Evolutionary conservation across 768 basidiomycete genomes (phyloP).

Genomic region (Postia placenta): DNA sequence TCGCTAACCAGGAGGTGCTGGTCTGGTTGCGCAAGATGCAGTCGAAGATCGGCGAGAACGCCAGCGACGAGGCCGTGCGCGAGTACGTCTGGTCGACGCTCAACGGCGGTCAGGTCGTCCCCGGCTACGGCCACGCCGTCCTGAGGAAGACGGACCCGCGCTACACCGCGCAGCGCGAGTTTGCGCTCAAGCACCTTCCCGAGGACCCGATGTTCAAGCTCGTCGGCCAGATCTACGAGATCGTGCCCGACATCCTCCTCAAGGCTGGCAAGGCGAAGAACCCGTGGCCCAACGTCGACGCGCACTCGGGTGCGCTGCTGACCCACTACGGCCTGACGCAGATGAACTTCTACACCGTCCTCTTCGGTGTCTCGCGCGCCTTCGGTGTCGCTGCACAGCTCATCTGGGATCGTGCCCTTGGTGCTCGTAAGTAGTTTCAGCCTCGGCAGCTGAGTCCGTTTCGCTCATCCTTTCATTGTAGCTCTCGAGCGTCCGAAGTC

Average conservation of each 20-base stretch:
- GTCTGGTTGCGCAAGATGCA: constrained; percentile 95
- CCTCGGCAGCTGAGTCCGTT: neutral
- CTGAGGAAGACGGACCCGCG: constrained; percentile 90
- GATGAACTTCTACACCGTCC: constrained; percentile 96
- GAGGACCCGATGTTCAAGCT: constrained; percentile 91
- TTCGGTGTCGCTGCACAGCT: constrained; percentile 86
- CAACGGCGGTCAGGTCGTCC: constrained; percentile 90
- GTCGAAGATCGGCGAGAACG: constrained; percentile 75
- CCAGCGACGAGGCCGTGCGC: constrained; percentile 81
- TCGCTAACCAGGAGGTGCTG: constrained; percentile 96
- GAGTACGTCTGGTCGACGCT: constrained; percentile 95
- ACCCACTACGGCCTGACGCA: constrained; percentile 82
- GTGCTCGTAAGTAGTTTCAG: constrained; percentile 61
- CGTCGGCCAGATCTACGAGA: constrained; percentile 80
- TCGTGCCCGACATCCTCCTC: constrained; percentile 80
- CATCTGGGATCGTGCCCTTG: constrained; percentile 91
- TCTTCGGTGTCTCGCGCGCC: constrained; percentile 95
- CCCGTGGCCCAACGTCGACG: constrained; percentile 96
- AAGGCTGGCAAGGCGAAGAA: constrained; percentile 91
- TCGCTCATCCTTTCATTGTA: constrained; percentile 23
- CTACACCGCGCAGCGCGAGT: constrained; percentile 86
- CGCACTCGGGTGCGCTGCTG: constrained; percentile 88
- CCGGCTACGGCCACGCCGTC: constrained; percentile 87
- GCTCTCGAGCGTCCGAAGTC: constrained; percentile 91
- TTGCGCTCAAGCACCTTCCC: constrained; percentile 80